These are phyloP conservation scores for Acrocalymma vagum DNA, from an alignment of 2,329 filamentous ascomycete species.

Conservation along the genomic window DNA sequence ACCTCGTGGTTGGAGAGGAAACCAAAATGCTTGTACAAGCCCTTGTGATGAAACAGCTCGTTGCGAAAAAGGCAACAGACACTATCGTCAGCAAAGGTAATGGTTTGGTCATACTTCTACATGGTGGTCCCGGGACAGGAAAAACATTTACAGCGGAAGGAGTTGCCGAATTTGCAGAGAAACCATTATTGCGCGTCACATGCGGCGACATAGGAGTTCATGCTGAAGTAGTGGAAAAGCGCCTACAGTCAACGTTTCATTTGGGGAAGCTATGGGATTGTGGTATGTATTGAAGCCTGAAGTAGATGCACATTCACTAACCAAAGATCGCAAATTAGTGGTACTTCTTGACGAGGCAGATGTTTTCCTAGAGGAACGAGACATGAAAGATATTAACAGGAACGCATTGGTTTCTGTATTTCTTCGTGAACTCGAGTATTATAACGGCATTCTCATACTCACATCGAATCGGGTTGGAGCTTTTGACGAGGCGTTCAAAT, in stretches of 20 bases:
- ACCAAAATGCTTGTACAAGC: too few species aligned
- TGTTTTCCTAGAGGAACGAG: conserved; percentile 63
- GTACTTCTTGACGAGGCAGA: conserved; percentile 50
- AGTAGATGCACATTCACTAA: too few species aligned
- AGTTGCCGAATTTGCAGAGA: conserved; percentile 13
- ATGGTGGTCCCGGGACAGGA: conserved; percentile 92
- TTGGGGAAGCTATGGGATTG: conserved; percentile 54
- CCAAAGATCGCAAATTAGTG: too few species aligned
- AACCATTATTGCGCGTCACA: conserved; percentile 30
- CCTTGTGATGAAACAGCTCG: too few species aligned
- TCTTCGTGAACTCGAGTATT: conserved; percentile 51
- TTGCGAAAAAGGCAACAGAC: too few species aligned
- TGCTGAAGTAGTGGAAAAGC: conserved; percentile 8
- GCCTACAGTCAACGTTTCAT: conserved; percentile 5
- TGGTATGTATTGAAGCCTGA: too few species aligned
- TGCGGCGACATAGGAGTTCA: conserved; percentile 14
- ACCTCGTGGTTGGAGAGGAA: too few species aligned
- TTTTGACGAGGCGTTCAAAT: conserved; percentile 50
- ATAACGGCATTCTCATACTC: conserved; percentile 52
- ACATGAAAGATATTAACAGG: conserved; percentile 13
- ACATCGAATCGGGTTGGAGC: conserved; percentile 49
- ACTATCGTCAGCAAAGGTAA: too few species aligned
- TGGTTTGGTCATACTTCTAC: conserved; percentile 53
- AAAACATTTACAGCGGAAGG: conserved; percentile 73
- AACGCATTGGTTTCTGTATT: conserved; percentile 24